Evolutionary conservation across 805 yeast species (phyloP).

Genomic region (Maudiozyma bulderi): DNA sequence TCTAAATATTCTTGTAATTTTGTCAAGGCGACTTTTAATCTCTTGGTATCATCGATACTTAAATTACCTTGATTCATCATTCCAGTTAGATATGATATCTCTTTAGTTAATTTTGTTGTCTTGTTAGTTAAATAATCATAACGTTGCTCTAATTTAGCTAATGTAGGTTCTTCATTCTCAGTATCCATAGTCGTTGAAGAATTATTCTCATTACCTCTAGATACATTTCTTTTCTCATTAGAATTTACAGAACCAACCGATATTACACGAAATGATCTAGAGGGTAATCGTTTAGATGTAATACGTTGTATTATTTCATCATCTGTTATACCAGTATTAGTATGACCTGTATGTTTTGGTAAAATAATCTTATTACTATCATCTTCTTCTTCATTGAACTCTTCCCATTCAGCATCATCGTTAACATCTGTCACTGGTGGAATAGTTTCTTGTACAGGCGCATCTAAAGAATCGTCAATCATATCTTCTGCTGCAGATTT

Average conservation of each 20-base stretch:
- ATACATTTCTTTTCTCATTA: background rate
- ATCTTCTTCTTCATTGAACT: background rate
- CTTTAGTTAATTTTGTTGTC: conserved; percentile 31
- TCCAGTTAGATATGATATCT: conserved; percentile 30
- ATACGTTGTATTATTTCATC: background rate
- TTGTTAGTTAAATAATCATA: conserved; percentile 28
- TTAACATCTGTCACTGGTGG: background rate
- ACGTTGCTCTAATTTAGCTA: conserved; percentile 24
- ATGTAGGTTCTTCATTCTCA: conserved; percentile 3
- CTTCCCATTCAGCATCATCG: background rate
- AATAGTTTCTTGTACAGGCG: background rate
- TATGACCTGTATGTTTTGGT: conserved; percentile 6
- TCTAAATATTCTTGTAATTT: conserved; percentile 34
- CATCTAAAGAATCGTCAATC: background rate
- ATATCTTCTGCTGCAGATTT: background rate
- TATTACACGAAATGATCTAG: conserved; percentile 26
- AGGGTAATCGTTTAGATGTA: conserved; percentile 13
- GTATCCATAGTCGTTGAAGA: background rate
- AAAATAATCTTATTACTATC: conserved; percentile 4
- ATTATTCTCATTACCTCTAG: background rate
- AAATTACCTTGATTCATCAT: conserved; percentile 30
- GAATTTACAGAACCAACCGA: conserved; percentile 16
- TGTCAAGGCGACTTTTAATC: conserved; percentile 29
- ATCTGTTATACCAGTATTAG: background rate
- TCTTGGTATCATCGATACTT: conserved; percentile 33